Conservation (phyloP, 2,329 filamentous ascomycete genomes). For the Akanthomyces lecanii region DNA sequence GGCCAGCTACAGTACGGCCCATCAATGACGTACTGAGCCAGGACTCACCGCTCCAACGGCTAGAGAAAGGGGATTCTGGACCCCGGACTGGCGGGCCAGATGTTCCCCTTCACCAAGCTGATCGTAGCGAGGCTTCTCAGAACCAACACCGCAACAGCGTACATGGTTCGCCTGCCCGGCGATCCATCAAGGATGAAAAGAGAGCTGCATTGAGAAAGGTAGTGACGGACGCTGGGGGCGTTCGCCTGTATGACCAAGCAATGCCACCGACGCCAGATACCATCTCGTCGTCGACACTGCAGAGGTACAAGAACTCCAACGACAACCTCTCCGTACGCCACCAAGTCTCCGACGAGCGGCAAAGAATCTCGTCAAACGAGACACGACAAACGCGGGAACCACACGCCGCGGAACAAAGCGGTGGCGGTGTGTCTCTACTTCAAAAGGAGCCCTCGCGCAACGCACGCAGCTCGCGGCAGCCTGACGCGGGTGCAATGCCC, state of each 20-base stretch:
- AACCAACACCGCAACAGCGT: conserved; percentile 17
- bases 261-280: conserved; percentile 58
- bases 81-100: not conserved
- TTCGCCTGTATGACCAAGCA: conserved; percentile 38
- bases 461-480: not conserved
- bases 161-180: conserved; percentile 23
- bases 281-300: conserved; percentile 52
- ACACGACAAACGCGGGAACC: not conserved
- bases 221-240: conserved; percentile 42
- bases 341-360: conserved; percentile 27
- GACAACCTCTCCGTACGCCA: conserved; percentile 41
- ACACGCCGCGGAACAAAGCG: not conserved
- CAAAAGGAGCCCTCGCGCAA: conserved; percentile 1
- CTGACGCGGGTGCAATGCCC: not conserved
- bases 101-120: not conserved
- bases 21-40: conserved; percentile 44
- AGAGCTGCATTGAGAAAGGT: conserved; percentile 45
- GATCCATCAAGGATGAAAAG: conserved; percentile 42
- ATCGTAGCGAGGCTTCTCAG: not conserved
- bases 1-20: conserved; percentile 31
- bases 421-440: conserved; percentile 12
- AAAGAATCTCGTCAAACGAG: conserved; percentile 14
- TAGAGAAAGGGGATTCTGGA: conserved; percentile 40
- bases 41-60: conserved; percentile 46
- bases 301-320: conserved; percentile 46